Evolutionary conservation across 1,139 yeast genomes (phyloP), one percentile per base, ranked within the genome.

Genomic region (Candida tropicalis): DNA sequence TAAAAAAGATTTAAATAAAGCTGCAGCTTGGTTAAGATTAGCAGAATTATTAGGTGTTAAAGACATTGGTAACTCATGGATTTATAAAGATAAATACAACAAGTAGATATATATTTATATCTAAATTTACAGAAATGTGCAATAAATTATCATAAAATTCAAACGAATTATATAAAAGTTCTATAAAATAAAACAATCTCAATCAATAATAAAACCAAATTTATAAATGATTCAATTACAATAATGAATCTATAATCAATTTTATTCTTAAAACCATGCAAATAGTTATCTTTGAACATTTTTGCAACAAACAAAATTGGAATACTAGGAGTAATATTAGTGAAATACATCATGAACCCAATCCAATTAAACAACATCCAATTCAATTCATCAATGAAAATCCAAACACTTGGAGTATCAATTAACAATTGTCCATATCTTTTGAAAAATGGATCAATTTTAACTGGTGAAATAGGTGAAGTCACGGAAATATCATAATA

Each of bases 31-130:
- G 81, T 77, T 82, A 48, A 68, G 95, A 40, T 63, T 81, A 33
- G 85, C 89, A 18, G 91, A 82, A 42, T 66, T 75, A 12, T 74
- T 77, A 52, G 95, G 93, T 1, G 78, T 78, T 17, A 78, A 74
- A 52, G 67, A 83, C 48, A 78, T 84, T 28, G 91, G 91, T 1
- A 83, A 85, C 48, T 79, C 84, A 46, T 87, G 95, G 95, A 84
- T 86, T 35, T 82, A 84, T 66, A 85, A 84, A 60, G 82, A 80
- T 37, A 85, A 85, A 66, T 86, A 86, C 57, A 28, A 22, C 17
- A 20, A 28, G 25, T 26, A 38, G 28, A 18, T 20, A n/a, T n/a
- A n/a, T n/a, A n/a, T n/a, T n/a, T n/a, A n/a, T n/a, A n/a, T n/a
- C n/a, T n/a, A n/a, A n/a, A n/a, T n/a, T n/a, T n/a, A n/a, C n/a